Percentiles rank a stretch among this genome's conserved stretches.
These are phyloP conservation scores for Euryodendron excelsum DNA, from an alignment of 148 eudicot species.

Conservation along the genomic window DNA sequence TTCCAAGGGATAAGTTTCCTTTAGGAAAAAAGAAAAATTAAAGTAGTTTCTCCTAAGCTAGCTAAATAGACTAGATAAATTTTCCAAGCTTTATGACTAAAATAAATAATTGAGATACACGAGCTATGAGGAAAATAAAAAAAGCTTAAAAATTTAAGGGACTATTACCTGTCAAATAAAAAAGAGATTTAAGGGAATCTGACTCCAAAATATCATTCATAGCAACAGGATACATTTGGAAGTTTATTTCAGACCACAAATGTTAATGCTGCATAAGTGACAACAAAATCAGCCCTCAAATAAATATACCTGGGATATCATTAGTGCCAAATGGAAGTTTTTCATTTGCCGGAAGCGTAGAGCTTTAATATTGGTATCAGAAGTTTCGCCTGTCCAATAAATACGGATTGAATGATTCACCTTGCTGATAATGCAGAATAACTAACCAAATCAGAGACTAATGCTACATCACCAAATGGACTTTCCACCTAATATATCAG, in stretches of 20 bases:
- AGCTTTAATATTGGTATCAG: conserved; percentile 54
- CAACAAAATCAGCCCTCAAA: neutral
- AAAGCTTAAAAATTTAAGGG: neutral
- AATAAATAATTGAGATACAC: neutral
- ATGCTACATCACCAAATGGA: neutral
- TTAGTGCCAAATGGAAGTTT: conserved; percentile 86
- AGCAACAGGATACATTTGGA: neutral
- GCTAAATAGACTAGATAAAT: neutral
- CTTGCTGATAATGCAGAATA: neutral
- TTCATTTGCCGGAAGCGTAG: conserved; percentile 90
- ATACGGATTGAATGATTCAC: conserved; percentile 8
- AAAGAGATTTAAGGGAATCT: neutral
- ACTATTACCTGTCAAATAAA: neutral
- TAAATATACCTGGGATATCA: conserved; percentile 84
- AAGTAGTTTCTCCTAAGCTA: neutral
- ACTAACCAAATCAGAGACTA: neutral
- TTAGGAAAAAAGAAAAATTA: neutral
- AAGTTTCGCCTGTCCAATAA: conserved; percentile 72
- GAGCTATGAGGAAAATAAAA: neutral
- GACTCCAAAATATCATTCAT: neutral
- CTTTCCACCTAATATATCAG: neutral
- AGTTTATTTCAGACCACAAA: neutral
- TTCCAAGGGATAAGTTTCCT: neutral
- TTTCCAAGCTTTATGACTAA: neutral
- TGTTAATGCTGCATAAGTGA: neutral